phyloP scores from a whole-genome alignment of 2,329 filamentous ascomycete species.

The Davidsoniella australis region DNA sequence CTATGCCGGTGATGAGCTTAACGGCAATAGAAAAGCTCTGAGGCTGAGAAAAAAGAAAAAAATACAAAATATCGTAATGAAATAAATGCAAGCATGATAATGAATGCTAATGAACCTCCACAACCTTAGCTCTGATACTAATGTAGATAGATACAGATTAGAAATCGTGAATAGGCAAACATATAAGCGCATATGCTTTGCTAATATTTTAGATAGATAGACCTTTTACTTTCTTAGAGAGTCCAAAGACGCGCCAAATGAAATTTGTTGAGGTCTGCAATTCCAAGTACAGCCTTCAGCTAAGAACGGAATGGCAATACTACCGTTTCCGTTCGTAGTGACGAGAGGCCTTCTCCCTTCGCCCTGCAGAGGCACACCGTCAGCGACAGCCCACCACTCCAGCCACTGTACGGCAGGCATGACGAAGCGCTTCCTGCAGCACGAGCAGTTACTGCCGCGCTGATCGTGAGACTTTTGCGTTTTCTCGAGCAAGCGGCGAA shows the following conservation, averaged over 20 bases:
- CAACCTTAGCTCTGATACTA: no score
- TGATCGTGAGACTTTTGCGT: constrained; percentile 21
- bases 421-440: constrained; percentile 31
- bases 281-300: constrained; percentile 12
- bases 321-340: constrained; percentile 8
- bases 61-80: neutral
- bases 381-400: constrained; percentile 35
- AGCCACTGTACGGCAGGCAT: constrained; percentile 41
- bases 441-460: constrained; percentile 31
- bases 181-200: no score
- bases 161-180: no score
- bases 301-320: constrained; percentile 13
- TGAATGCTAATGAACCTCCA: no score
- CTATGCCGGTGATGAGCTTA: no score
- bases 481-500: constrained; percentile 16
- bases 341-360: constrained; percentile 2
- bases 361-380: neutral
- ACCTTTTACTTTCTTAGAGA: neutral
- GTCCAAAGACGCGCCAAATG: constrained; percentile 4
- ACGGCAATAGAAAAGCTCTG: no score
- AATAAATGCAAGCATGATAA: neutral
- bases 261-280: constrained; percentile 8
- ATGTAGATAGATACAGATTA: no score
- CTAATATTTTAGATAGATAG: no score
- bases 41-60: neutral